A percentile compares a stretch with the other conserved stretches of the same genome.
These are phyloP conservation scores for Cnidoscolus chayamansa DNA, from an alignment of 441 rosid species.

Conservation along the genomic window DNA sequence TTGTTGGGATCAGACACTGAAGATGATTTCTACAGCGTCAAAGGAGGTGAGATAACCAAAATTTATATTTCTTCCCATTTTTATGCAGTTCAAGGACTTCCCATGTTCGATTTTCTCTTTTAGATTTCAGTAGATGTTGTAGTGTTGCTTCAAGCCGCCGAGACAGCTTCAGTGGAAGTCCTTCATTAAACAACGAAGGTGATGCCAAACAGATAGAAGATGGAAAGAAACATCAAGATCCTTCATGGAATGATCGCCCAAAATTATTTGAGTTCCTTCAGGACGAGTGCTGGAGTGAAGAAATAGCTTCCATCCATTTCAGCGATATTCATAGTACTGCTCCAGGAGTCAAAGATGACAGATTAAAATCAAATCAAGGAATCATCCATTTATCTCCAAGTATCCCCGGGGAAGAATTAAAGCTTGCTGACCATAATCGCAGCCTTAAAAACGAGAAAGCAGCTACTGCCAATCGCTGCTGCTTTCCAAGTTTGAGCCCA, in stretches of 20 bases:
- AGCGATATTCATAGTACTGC: background rate
- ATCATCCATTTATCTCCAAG: background rate
- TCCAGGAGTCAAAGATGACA: background rate
- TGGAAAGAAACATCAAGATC: slow-evolving; percentile 10
- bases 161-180: slow-evolving; percentile 4
- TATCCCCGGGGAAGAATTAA: background rate
- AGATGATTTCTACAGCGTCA: slow-evolving; percentile 36
- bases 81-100: background rate
- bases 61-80: background rate
- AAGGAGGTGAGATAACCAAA: slow-evolving; percentile 16
- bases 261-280: slow-evolving; percentile 26
- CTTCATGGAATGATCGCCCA: slow-evolving; percentile 16
- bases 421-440: background rate
- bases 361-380: background rate
- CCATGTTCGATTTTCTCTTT: background rate
- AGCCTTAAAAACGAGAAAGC: background rate
- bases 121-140: slow-evolving; percentile 25
- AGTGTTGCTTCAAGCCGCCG: slow-evolving; percentile 18
- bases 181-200: background rate
- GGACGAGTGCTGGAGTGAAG: slow-evolving; percentile 23
- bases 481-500: slow-evolving; percentile 19
- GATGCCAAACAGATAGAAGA: background rate
- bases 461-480: background rate
- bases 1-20: slow-evolving; percentile 18
- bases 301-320: background rate